Percentiles rank a stretch among this genome's conserved stretches.
Evolutionary conservation across 192 early-diverging fungal species (phyloP).

Genomic region (Coemansia sp.): DNA sequence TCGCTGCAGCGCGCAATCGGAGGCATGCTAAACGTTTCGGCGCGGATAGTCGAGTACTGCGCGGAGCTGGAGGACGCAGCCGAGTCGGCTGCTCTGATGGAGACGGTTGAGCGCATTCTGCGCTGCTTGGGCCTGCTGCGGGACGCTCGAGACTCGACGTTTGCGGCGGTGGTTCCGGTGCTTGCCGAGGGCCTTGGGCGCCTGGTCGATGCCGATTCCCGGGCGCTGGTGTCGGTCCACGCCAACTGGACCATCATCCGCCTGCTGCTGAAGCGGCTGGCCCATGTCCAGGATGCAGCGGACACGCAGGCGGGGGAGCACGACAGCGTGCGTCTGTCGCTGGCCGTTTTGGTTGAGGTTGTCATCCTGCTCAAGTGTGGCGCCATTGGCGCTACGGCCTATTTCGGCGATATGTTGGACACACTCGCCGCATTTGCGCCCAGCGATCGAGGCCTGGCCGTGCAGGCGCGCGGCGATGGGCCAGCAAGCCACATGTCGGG

Average conservation of each 20-base stretch:
- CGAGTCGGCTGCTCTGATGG: slow-evolving; percentile 5
- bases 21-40: slow-evolving; percentile 64
- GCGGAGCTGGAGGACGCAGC: slow-evolving; percentile 2
- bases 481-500: slow-evolving; percentile 15
- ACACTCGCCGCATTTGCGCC: slow-evolving; percentile 33
- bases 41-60: slow-evolving; percentile 48
- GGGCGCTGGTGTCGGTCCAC: slow-evolving; percentile 5
- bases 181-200: slow-evolving; percentile 27
- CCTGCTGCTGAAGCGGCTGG: slow-evolving; percentile 33
- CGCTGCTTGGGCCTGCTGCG: slow-evolving; percentile 46
- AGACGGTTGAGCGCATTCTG: slow-evolving; percentile 24
- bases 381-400: slow-evolving; percentile 20
- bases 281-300: slow-evolving; percentile 15
- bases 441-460: slow-evolving; percentile 21
- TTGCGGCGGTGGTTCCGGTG: slow-evolving; percentile 27
- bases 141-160: slow-evolving; percentile 52
- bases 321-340: slow-evolving; percentile 9
- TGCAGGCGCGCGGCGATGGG: background rate
- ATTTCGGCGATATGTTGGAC: slow-evolving; percentile 30
- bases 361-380: slow-evolving; percentile 31
- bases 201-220: slow-evolving; percentile 17
- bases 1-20: slow-evolving; percentile 75
- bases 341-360: slow-evolving; percentile 26
- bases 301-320: background rate
- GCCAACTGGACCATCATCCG: slow-evolving; percentile 38